Evolutionary conservation across 1,139 yeast species (phyloP).

Genomic region (Candida sp.): DNA sequence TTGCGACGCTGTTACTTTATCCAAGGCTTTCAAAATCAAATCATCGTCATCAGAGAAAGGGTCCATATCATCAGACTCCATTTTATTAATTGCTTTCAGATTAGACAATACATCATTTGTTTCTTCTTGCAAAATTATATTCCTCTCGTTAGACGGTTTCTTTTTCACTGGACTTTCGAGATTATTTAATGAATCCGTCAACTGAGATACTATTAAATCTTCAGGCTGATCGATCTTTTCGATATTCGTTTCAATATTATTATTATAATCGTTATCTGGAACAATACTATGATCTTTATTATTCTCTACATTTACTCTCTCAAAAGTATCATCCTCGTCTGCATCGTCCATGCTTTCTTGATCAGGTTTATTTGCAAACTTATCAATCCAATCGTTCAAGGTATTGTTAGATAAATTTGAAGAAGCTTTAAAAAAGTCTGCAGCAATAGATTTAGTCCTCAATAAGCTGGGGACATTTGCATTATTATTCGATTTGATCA

Average conservation of each 20-base stretch:
- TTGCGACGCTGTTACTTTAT: conserved; percentile 3
- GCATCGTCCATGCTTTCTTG: not conserved
- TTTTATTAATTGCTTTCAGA: not conserved
- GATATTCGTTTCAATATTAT: not conserved
- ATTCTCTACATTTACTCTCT: not conserved
- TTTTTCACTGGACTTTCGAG: not conserved
- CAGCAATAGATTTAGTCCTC: conserved; percentile 30
- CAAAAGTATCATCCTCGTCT: not conserved
- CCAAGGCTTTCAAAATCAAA: conserved; percentile 15
- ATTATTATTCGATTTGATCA: conserved; percentile 3
- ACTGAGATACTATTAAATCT: not conserved
- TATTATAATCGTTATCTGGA: not conserved
- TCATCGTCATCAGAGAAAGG: conserved; percentile 37
- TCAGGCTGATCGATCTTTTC: not conserved
- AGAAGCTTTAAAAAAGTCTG: conserved; percentile 10
- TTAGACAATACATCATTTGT: not conserved
- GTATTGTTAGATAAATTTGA: conserved; percentile 9
- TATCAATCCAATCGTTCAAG: conserved; percentile 31
- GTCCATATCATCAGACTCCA: conserved; percentile 14
- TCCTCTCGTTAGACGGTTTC: too few species aligned
- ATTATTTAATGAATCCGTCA: not conserved
- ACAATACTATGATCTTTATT: not conserved
- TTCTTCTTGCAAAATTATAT: too few species aligned
- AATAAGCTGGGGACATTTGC: conserved; percentile 17
- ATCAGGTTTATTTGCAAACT: conserved; percentile 17